Conservation (phyloP, 164 flowering plant species). For the Malania oleifera region DNA sequence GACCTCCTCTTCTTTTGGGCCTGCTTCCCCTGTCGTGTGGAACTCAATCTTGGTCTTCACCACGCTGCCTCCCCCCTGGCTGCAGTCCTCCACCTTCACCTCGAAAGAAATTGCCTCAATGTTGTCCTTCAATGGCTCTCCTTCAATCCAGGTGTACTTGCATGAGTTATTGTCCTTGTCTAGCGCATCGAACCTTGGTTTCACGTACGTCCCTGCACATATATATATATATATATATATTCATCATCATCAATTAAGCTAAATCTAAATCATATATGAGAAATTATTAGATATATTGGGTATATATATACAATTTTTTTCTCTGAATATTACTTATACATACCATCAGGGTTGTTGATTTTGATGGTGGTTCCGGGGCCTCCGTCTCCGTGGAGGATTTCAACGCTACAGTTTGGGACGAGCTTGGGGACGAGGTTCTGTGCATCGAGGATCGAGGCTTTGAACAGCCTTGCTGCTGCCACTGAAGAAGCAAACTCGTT, state of each 20-base stretch:
- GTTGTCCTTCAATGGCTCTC: constrained; percentile 2
- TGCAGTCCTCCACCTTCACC: constrained; percentile 10
- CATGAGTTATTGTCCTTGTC: constrained; percentile 1
- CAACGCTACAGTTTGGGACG: constrained; percentile 8
- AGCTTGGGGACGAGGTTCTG: constrained; percentile 12
- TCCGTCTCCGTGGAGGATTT: constrained; percentile 15
- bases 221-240: no score
- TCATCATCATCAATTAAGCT: no score
- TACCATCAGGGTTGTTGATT: constrained; percentile 10
- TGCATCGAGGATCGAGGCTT: constrained; percentile 17
- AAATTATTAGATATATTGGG: no score
- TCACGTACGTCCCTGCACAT: constrained; percentile 8
- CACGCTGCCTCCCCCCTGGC: no score
- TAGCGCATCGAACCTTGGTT: constrained; percentile 3
- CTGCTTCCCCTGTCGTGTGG: no score
- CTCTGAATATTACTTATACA: background rate
- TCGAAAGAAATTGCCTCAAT: constrained; percentile 7
- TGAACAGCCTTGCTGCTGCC: constrained; percentile 1
- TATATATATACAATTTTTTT: no score
- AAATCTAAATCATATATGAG: no score
- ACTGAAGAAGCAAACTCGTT: constrained; percentile 9
- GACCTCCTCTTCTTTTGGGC: no score
- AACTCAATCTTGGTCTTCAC: no score
- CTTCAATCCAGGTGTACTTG: constrained; percentile 13
- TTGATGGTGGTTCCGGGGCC: constrained; percentile 14